Evolutionary conservation across 495 filamentous ascomycete genomes (phyloP).

Genomic region (Lophiotrema nucula): DNA sequence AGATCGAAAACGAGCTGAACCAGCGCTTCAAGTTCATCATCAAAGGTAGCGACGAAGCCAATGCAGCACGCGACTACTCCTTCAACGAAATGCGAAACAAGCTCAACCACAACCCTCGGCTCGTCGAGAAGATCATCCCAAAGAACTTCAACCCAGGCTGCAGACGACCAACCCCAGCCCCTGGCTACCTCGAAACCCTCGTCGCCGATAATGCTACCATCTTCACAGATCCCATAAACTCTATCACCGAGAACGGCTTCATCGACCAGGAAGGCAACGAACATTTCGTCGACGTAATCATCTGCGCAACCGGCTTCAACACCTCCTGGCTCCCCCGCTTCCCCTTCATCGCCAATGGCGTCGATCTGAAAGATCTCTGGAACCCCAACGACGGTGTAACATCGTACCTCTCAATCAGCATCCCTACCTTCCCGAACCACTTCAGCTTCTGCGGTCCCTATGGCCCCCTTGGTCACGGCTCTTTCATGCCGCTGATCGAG

Average conservation of each 20-base stretch:
- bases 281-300: constrained; percentile 42
- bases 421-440: constrained; percentile 41
- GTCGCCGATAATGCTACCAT: constrained; percentile 37
- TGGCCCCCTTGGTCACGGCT: constrained; percentile 42
- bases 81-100: constrained; percentile 40
- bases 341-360: constrained; percentile 36
- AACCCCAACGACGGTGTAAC: constrained; percentile 28
- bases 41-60: constrained; percentile 41
- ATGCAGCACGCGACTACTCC: constrained; percentile 36
- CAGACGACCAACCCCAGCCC: constrained; percentile 40
- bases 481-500: constrained; percentile 45
- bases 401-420: background rate
- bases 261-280: constrained; percentile 37
- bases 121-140: background rate
- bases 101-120: constrained; percentile 10
- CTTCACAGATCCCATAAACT: constrained; percentile 39
- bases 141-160: constrained; percentile 44
- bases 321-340: constrained; percentile 43
- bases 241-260: constrained; percentile 38
- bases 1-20: constrained; percentile 47
- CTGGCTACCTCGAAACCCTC: constrained; percentile 43
- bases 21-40: constrained; percentile 48
- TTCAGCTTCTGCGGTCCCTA: constrained; percentile 42
- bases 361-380: constrained; percentile 40
- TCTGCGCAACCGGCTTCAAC: constrained; percentile 46